Evolutionary conservation across 495 filamentous ascomycete species (phyloP).

Genomic region (Acidiella bohemica): DNA sequence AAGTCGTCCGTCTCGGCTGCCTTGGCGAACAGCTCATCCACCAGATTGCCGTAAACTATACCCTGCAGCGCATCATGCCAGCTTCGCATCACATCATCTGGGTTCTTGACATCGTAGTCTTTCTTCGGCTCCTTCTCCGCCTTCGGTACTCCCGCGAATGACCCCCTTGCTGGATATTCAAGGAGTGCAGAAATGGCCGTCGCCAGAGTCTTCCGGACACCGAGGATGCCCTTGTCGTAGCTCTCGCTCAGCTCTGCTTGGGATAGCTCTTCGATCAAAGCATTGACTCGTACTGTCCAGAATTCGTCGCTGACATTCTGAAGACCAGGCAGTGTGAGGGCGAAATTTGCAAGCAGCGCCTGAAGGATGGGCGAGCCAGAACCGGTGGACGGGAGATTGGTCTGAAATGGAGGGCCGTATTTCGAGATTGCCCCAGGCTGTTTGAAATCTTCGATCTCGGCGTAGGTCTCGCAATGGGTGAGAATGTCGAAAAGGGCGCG

Average conservation of each 20-base stretch:
- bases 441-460: constrained; percentile 49
- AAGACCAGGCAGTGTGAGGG: constrained; percentile 43
- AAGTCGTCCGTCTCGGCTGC: constrained; percentile 39
- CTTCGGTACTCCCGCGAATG: constrained; percentile 38
- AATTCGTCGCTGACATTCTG: constrained; percentile 42
- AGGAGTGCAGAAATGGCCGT: constrained; percentile 48
- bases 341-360: constrained; percentile 41
- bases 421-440: constrained; percentile 36
- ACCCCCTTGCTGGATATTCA: constrained; percentile 44
- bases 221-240: constrained; percentile 53
- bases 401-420: constrained; percentile 47
- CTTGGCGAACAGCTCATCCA: constrained; percentile 44
- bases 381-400: constrained; percentile 20
- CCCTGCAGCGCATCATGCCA: constrained; percentile 46
- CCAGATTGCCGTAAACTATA: constrained; percentile 43
- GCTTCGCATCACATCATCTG: constrained; percentile 39
- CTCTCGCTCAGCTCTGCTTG: constrained; percentile 50
- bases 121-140: constrained; percentile 22
- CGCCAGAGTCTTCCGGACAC: constrained; percentile 49
- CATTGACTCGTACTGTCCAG: constrained; percentile 40
- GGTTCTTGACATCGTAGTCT: constrained; percentile 40
- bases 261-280: constrained; percentile 35
- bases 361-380: constrained; percentile 46
- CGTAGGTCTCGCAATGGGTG: constrained; percentile 48
- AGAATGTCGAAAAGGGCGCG: constrained; percentile 53